Conservation (phyloP, 768 basidiomycete genomes). For the Tulasnella sp. region DNA sequence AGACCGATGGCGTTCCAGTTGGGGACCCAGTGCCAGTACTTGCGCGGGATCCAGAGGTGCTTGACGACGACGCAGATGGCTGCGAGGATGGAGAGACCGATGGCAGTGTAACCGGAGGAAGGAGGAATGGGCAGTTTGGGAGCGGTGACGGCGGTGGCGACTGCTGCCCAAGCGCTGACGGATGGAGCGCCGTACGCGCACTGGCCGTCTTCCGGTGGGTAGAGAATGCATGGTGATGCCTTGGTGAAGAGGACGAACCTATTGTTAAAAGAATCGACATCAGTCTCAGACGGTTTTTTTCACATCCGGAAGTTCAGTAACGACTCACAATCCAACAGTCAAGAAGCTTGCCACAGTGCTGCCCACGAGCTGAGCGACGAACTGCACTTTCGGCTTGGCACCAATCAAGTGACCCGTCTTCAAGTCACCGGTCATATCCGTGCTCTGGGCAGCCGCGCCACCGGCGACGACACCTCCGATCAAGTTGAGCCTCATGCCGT, state of each 20-base stretch:
- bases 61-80: constrained; percentile 44
- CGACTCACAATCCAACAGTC: constrained; percentile 44
- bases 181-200: constrained; percentile 57
- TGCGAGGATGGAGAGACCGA: constrained; percentile 48
- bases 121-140: constrained; percentile 44
- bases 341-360: constrained; percentile 59
- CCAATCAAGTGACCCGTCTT: constrained; percentile 67
- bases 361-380: constrained; percentile 51
- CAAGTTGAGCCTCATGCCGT: constrained; percentile 49
- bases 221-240: constrained; percentile 55
- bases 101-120: constrained; percentile 56
- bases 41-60: constrained; percentile 47
- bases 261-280: neutral
- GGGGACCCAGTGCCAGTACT: constrained; percentile 47
- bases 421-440: constrained; percentile 64
- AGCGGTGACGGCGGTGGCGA: constrained; percentile 49
- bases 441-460: constrained; percentile 53
- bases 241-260: constrained; percentile 57
- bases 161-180: constrained; percentile 55
- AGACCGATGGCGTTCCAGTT: constrained; percentile 47
- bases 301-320: neutral
- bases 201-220: constrained; percentile 34
- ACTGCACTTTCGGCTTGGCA: constrained; percentile 60
- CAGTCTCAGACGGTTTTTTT: neutral
- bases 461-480: constrained; percentile 52